Evolutionary conservation across 2,329 filamentous ascomycete species (phyloP), one percentile per base, ranked within the genome.

Genomic region (Zymoseptoria ardabiliae): DNA sequence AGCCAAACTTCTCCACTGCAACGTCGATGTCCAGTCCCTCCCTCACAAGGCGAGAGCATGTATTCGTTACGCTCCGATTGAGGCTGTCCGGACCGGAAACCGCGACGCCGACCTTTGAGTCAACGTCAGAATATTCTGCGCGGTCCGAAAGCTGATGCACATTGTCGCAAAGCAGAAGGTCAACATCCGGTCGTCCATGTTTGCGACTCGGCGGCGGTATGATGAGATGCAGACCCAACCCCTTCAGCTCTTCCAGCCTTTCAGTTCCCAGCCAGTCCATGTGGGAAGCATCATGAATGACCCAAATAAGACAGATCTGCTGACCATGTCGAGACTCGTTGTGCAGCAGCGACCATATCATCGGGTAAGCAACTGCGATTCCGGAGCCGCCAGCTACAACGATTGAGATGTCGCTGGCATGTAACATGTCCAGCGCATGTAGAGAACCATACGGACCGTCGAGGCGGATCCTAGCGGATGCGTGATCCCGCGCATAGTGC

Each of bases 1-100:
- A 88, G 1, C 84, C 85, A 76, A 87, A 87, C 68, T 88, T 88
- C 80, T 88, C 85, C 23, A 87, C 80, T 25, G 78, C 74, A 54
- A 87, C 75, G 57, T 77, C 71, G 3, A 87, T 73, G 66, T 81
- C 69, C 53, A 69, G 70, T 0, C 84, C 85, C 7, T 74, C 63
- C 56, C 73, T 70, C 9, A 83, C 74, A 59, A 82, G 71, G 5
- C 68, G 67, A 1, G 83, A 79, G 68, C 81, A 85, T 2, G 75
- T 73, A 70, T 87, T 88, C 65, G 84, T 77, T n/a, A 84, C 82
- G 56, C 76, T 75, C 30, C 84, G 73, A 54, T 86, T 85, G 70
- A 88, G 73, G 1, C 79, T 79, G 68, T 88, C 83, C 2, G 85
- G 85, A 0, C 85, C 85, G 28, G 81, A 85, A 2, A 84, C 82